phyloP scores from a whole-genome alignment of 192 early-diverging fungal genomes.

The Glomus cerebriforme region DNA sequence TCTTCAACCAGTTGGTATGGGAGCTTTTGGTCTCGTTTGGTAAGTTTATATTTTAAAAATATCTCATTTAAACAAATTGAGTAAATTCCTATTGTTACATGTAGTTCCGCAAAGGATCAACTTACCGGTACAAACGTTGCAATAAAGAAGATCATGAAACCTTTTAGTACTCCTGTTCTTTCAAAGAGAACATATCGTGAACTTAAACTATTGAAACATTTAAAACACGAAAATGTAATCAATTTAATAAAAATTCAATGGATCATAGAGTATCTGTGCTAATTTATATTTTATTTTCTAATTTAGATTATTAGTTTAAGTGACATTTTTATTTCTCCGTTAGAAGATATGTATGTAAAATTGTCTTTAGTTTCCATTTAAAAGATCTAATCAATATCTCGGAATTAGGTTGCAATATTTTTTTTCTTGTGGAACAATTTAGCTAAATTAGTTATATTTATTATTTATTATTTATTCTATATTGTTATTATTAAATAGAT shows the following conservation, averaged over 20 bases:
- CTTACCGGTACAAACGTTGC: slow-evolving; percentile 82
- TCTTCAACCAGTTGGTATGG: slow-evolving; percentile 94
- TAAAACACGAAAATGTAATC: slow-evolving; percentile 90
- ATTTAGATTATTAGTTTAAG: slow-evolving; percentile 83
- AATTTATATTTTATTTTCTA: background rate
- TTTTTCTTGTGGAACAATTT: no score
- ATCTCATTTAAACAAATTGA: background rate
- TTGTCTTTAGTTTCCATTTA: background rate
- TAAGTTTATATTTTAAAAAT: slow-evolving; percentile 41
- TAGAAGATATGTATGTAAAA: slow-evolving; percentile 81
- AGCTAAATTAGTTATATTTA: background rate
- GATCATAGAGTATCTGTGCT: background rate
- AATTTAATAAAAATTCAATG: background rate
- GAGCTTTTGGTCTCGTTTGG: slow-evolving; percentile 97
- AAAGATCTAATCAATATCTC: no score
- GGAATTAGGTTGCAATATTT: no score
- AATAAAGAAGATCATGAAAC: slow-evolving; percentile 97
- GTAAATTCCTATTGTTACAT: background rate
- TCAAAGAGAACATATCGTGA: slow-evolving; percentile 96
- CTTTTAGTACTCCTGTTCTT: slow-evolving; percentile 88
- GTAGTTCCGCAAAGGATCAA: slow-evolving; percentile 87
- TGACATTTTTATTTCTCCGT: slow-evolving; percentile 92
- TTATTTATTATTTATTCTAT: background rate
- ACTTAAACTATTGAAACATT: slow-evolving; percentile 88
- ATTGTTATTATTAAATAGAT: slow-evolving; percentile 46